phyloP scores from a whole-genome alignment of 1,284 basidiomycete species.

The Bjerkandera adusta region DNA sequence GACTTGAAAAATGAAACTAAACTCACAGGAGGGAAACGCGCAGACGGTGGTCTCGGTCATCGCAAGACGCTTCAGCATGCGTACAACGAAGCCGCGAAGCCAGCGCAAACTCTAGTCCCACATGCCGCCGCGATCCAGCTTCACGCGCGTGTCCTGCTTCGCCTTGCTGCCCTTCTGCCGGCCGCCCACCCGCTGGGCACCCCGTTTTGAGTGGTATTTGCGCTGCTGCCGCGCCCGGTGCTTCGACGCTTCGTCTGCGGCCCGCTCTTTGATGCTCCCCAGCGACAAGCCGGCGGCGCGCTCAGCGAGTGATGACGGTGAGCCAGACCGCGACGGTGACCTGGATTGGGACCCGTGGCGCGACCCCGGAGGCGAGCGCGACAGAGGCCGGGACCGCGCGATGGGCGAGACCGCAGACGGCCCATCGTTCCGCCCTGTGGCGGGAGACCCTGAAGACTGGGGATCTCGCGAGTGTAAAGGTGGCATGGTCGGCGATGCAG shows the following conservation, averaged over 20 bases:
- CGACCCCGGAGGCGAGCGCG: conserved; percentile 25
- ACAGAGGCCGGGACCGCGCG: conserved; percentile 16
- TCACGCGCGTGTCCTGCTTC: conserved; percentile 71
- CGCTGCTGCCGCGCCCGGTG: conserved; percentile 61
- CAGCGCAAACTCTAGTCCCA: conserved; percentile 49
- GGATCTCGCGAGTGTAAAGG: background rate
- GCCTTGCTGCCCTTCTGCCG: conserved; percentile 82
- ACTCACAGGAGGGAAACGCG: too few relatives aligned
- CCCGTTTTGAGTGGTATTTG: conserved; percentile 74
- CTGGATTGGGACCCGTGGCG: conserved; percentile 18
- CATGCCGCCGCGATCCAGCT: conserved; percentile 56
- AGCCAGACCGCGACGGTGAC: conserved; percentile 20
- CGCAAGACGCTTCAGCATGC: background rate
- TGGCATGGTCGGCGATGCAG: background rate
- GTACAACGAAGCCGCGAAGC: background rate
- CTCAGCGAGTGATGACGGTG: conserved; percentile 22
- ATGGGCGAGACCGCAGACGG: conserved; percentile 15
- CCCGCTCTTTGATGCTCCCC: conserved; percentile 49
- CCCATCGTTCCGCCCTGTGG: conserved; percentile 1
- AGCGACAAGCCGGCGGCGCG: conserved; percentile 24
- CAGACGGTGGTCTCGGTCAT: too few relatives aligned
- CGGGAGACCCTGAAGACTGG: conserved; percentile 7
- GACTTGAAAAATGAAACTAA: too few relatives aligned
- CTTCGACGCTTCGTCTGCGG: conserved; percentile 63
- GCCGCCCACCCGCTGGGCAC: conserved; percentile 56